Evolutionary conservation across 768 basidiomycete species (phyloP).

Genomic region (Hemileccinum rubropunctum): DNA sequence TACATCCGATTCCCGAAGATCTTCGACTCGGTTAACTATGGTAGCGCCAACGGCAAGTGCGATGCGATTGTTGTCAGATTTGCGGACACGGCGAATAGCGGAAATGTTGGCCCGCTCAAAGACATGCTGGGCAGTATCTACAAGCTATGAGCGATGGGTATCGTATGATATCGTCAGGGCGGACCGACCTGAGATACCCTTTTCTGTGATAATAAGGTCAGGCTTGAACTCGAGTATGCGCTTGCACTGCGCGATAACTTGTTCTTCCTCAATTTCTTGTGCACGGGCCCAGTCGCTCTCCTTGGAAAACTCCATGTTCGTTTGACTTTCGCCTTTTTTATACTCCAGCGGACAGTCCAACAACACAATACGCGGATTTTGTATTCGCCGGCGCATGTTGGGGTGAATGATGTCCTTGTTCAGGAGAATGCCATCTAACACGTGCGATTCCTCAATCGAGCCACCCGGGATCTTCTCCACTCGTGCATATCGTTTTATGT

Average conservation of each 20-base stretch:
- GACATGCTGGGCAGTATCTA: constrained; percentile 92
- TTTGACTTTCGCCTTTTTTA: constrained; percentile 98
- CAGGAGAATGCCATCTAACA: constrained; percentile 89
- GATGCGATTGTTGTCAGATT: constrained; percentile 98
- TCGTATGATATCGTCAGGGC: background rate
- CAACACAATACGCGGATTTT: constrained; percentile 83
- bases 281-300: constrained; percentile 91
- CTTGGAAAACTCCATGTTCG: constrained; percentile 96
- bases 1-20: constrained; percentile 87
- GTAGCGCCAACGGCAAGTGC: constrained; percentile 94
- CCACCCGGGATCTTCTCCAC: constrained; percentile 98
- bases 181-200: constrained; percentile 87
- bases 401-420: constrained; percentile 99
- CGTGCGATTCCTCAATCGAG: constrained; percentile 89
- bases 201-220: constrained; percentile 94
- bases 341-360: constrained; percentile 97
- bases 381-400: constrained; percentile 90
- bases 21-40: constrained; percentile 95
- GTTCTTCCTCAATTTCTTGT: constrained; percentile 95
- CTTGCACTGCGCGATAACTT: constrained; percentile 83
- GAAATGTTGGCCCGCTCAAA: constrained; percentile 85
- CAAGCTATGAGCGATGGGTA: too few species aligned
- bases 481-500: constrained; percentile 96
- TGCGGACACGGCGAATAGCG: constrained; percentile 95
- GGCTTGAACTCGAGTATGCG: constrained; percentile 91